Evolutionary conservation across 805 yeast genomes (phyloP).

Genomic region (Wickerhamiella azymoides): DNA sequence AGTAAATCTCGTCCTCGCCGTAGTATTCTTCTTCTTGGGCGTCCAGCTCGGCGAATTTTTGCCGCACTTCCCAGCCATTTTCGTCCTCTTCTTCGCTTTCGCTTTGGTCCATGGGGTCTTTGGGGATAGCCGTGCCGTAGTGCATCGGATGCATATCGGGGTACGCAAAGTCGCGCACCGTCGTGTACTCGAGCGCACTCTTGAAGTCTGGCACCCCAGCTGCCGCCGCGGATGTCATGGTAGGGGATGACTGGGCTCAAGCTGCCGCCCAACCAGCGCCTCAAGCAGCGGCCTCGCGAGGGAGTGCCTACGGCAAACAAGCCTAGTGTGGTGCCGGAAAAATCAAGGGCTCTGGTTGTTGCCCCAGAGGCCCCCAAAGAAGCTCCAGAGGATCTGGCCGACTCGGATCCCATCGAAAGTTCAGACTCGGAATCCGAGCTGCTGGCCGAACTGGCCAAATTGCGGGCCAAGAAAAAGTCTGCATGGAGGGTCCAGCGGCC

Average conservation of each 20-base stretch:
- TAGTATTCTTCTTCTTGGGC: neutral
- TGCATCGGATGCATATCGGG: conserved; percentile 54
- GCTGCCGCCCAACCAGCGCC: neutral
- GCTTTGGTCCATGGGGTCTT: conserved; percentile 16
- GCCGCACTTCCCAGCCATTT: conserved; percentile 8
- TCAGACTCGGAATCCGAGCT: neutral
- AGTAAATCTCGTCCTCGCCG: conserved; percentile 31
- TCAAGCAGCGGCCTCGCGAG: no score
- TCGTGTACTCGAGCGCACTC: conserved; percentile 28
- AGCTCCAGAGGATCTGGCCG: neutral
- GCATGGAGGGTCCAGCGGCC: conserved; percentile 4
- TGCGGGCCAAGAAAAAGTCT: neutral
- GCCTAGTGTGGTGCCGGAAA: no score
- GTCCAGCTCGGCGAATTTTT: conserved; percentile 3
- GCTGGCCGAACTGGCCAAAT: neutral
- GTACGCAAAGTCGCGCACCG: conserved; percentile 76
- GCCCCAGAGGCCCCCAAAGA: neutral
- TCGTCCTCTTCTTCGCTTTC: conserved; percentile 14
- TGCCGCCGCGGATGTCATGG: neutral
- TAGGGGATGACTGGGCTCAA: neutral
- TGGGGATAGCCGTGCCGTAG: conserved; percentile 36
- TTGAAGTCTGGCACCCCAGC: conserved; percentile 19
- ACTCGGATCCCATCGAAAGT: neutral
- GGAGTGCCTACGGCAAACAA: no score
- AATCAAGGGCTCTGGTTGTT: no score